phyloP scores from a whole-genome alignment of 2,329 filamentous ascomycete genomes.

The Colletotrichum destructivum region DNA sequence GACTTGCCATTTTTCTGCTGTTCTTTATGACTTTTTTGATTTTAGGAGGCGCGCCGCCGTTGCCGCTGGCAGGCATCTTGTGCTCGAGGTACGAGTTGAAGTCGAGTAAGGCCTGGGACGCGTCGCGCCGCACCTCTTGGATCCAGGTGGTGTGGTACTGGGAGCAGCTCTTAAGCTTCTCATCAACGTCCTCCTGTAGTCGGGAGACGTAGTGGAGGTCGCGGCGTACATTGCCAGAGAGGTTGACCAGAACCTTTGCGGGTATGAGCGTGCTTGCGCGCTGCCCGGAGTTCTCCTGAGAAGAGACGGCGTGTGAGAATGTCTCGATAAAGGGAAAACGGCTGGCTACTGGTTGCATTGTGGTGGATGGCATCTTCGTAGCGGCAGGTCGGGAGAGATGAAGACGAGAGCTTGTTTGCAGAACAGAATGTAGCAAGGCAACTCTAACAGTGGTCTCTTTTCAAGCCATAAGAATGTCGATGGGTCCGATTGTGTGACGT shows the following conservation, averaged over 20 bases:
- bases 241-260: conserved; percentile 6
- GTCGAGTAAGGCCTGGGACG: conserved; percentile 5
- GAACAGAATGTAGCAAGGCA: no score
- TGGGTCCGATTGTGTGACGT: no score
- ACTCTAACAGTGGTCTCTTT: no score
- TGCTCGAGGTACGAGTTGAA: conserved; percentile 7
- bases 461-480: no score
- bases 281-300: not conserved
- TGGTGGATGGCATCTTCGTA: conserved; percentile 1
- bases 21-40: not conserved
- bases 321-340: conserved; percentile 1
- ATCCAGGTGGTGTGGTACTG: conserved; percentile 1
- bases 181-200: not conserved
- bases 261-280: conserved; percentile 1
- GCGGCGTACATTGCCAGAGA: not conserved
- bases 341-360: conserved; percentile 2
- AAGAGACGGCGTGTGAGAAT: not conserved
- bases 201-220: conserved; percentile 7
- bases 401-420: not conserved
- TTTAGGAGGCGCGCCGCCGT: not conserved
- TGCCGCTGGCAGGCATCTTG: not conserved
- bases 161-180: not conserved
- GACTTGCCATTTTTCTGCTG: not conserved
- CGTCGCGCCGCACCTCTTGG: conserved; percentile 3
- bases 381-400: not conserved